These are phyloP conservation scores for Trichosanthes cucumerina DNA, from an alignment of 306 rosid genomes.

Conservation along the genomic window DNA sequence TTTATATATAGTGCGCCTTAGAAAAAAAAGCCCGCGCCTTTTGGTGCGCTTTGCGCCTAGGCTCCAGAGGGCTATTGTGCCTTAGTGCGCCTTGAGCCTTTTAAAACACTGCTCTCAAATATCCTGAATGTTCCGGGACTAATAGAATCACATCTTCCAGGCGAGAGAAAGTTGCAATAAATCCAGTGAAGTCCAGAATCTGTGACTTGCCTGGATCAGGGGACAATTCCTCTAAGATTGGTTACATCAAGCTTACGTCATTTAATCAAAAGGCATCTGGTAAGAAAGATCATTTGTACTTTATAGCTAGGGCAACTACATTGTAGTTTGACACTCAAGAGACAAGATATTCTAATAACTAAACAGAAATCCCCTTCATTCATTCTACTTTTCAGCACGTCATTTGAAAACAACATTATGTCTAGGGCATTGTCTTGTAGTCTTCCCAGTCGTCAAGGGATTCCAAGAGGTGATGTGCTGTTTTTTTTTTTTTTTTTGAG, in stretches of 20 bases:
- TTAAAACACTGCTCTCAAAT: no score
- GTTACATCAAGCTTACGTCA: slow-evolving; percentile 78
- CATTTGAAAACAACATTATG: background rate
- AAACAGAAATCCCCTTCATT: background rate
- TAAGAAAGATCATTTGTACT: slow-evolving; percentile 23
- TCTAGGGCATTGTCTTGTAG: background rate
- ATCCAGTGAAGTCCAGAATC: slow-evolving; percentile 86
- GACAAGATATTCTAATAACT: background rate
- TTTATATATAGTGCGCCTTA: no score
- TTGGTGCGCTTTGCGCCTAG: no score
- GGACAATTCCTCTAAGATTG: slow-evolving; percentile 54
- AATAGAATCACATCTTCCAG: slow-evolving; percentile 30
- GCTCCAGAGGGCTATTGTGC: no score
- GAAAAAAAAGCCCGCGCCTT: no score
- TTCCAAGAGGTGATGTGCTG: background rate
- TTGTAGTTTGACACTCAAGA: background rate
- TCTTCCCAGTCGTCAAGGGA: background rate
- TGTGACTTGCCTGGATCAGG: slow-evolving; percentile 66
- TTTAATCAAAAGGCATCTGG: slow-evolving; percentile 88
- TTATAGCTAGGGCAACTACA: background rate
- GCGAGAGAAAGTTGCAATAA: slow-evolving; percentile 78
- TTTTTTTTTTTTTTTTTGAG: slow-evolving; percentile 9
- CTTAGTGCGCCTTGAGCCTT: no score
- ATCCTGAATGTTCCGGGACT: background rate
- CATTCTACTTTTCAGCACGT: background rate